Evolutionary conservation across 805 yeast species (phyloP).

Genomic region (Hanseniaspora clermontiae): DNA sequence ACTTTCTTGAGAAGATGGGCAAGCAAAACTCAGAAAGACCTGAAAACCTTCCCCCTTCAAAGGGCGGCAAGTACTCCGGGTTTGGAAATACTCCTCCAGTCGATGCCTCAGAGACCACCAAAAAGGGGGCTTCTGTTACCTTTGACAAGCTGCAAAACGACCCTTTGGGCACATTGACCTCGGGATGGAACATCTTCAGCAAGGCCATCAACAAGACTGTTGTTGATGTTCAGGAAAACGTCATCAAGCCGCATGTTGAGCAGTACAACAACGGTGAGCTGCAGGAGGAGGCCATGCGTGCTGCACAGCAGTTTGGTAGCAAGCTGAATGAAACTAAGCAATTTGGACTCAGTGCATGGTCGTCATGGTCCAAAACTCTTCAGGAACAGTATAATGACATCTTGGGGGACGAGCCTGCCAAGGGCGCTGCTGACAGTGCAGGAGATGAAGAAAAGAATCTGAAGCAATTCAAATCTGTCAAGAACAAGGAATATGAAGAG

Average conservation of each 20-base stretch:
- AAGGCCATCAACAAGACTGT: slow-evolving; percentile 74
- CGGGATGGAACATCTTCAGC: slow-evolving; percentile 91
- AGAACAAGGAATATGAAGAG: slow-evolving; percentile 35
- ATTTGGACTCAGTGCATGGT: slow-evolving; percentile 58
- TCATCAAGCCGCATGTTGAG: slow-evolving; percentile 81
- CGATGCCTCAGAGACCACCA: slow-evolving; percentile 15
- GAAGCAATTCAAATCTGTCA: slow-evolving; percentile 28
- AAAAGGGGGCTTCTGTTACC: slow-evolving; percentile 33
- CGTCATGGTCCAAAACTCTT: slow-evolving; percentile 39
- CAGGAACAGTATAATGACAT: slow-evolving; percentile 26
- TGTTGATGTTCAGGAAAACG: slow-evolving; percentile 72
- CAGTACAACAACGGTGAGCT: slow-evolving; percentile 62
- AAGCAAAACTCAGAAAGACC: slow-evolving; percentile 60
- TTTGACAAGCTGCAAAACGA: slow-evolving; percentile 62
- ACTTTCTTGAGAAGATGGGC: slow-evolving; percentile 72
- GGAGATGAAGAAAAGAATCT: slow-evolving; percentile 9
- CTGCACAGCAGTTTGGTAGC: slow-evolving; percentile 94
- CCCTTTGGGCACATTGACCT: slow-evolving; percentile 79
- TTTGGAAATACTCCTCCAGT: slow-evolving; percentile 65
- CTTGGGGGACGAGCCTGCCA: slow-evolving; percentile 24
- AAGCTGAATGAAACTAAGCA: slow-evolving; percentile 80
- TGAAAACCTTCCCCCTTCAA: slow-evolving; percentile 71
- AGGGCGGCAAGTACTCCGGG: slow-evolving; percentile 87
- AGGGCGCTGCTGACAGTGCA: slow-evolving; percentile 41
- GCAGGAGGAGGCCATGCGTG: slow-evolving; percentile 70